Base-by-base conservation (phyloP, 495 filamentous ascomycete species). In the Tuber umbilicatum region DNA sequence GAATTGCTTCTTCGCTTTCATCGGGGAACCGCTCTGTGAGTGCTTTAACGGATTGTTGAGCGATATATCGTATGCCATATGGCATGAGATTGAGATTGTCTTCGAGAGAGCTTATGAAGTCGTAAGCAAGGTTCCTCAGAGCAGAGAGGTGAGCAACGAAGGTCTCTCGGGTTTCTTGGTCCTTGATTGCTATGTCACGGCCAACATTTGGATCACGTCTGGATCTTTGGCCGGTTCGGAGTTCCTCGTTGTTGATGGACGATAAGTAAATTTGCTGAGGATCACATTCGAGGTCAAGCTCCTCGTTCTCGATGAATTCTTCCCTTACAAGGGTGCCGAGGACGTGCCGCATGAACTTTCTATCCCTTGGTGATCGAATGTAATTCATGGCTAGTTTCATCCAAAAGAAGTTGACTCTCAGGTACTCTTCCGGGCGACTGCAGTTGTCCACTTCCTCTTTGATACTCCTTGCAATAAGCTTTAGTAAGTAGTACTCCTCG, bases 191-290 rank as follows among this genome's bases (percentile, higher is more conserved):
- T 75, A 96, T 86, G 83, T 99, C 95, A 60, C 93, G 88, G 5
- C 93, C 89, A 69, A 99, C 89, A 76, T 96, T 91, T 12, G 92
- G 89, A 38, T 87, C 89, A 70, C 94, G 88, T 47, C 86, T 87
- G 83, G 93, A 97, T 47, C 92, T 88, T 78, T 89, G 90, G 38
- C 95, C 95, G 0, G 95, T 98, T 9, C 91, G 90, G 47, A 99
- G 89, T 83, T 99, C 94, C 83, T 99, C 95, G 79, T 98, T 95
- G 83, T 97, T 97, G 84, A 98, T 94, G 17, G 91, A 89, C 19
- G 93, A 94, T 38, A 93, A 89, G 84, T 99, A 97, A 70, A 99
- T 99, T 79, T 97, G 94, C 86, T 98, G 91, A 0, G 95, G 95
- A 82, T 99, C 95, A 80, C 94, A 97, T 83, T 99, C 95, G 23